Base-by-base conservation (phyloP, 768 basidiomycete genomes). In the Dentipellis sp. region DNA sequence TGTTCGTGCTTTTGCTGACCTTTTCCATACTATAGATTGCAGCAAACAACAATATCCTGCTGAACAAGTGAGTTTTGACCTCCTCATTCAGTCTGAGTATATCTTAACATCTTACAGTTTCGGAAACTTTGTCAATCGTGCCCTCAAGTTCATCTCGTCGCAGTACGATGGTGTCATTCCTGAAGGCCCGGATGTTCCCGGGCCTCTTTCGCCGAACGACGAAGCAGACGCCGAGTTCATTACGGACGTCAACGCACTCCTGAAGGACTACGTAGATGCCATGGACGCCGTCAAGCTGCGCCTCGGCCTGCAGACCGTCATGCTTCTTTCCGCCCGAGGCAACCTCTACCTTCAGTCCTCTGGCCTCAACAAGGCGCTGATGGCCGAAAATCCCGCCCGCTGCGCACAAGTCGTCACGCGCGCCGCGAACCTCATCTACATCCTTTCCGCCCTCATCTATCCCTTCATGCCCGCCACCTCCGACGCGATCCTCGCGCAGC, bases 391-490 rank as follows among this genome's bases (percentile, higher is more conserved):
- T 59, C 91, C 93, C 2, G 76, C 78, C 55, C 88, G 93, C 57
- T 95, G 93, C 64, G 94, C 88, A 3, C 86, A 90, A 64, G 94
- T 98, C 62, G 75, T 98, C 57, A 84, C 88, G 50, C 85, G 93
- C 53, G 89, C 94, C 23, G 71, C 93, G 69, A 97, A 97, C 73
- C 74, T 99, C 62, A 95, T 98, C 68, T 98, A 97, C 68, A 72
- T 85, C 38, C 77, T 99, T 56, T 88, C 91, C 11, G 86, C 83
- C 29, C 75, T 97, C 62, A 71, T 92, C 61, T 87, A 94, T 67
- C 95, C 97, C 0, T 99, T 92, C 83, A 97, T 99, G 94, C 97
- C 97, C 40, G 78, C 84, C 11, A 95, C 91, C 0, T 84, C 88
- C 37, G 82, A 81, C 22, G 76, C 83, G 2, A 94, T 99, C 61